phyloP scores from a whole-genome alignment of 2,329 filamentous ascomycete species.

The Epichloe gansuensis region DNA sequence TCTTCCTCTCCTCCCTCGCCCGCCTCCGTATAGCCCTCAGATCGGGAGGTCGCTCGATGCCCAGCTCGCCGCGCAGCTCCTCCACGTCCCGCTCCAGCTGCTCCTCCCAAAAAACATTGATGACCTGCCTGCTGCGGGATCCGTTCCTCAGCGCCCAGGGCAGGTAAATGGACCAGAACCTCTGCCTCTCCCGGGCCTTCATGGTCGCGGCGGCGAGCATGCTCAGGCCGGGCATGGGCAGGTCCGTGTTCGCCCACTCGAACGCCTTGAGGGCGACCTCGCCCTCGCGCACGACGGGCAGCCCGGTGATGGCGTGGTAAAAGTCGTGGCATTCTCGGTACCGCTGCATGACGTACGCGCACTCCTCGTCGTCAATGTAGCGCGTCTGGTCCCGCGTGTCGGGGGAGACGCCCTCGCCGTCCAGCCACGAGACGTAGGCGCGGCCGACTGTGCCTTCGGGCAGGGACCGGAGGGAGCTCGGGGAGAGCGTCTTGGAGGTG shows the following conservation, averaged over 20 bases:
- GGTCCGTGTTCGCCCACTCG: slow-evolving; percentile 84
- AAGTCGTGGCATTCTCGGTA: slow-evolving; percentile 98
- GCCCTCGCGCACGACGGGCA: slow-evolving; percentile 86
- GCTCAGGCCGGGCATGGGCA: slow-evolving; percentile 90
- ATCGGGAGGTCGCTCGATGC: slow-evolving; percentile 82
- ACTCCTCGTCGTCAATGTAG: slow-evolving; percentile 91
- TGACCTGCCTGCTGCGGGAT: slow-evolving; percentile 60
- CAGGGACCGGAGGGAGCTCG: slow-evolving; percentile 58
- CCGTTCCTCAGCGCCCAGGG: slow-evolving; percentile 90
- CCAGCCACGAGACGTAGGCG: slow-evolving; percentile 82
- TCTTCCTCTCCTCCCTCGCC: slow-evolving; percentile 56
- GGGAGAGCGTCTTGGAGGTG: slow-evolving; percentile 55
- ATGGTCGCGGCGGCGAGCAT: slow-evolving; percentile 76
- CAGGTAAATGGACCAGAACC: slow-evolving; percentile 64
- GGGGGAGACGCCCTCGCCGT: slow-evolving; percentile 87
- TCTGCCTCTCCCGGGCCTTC: slow-evolving; percentile 64
- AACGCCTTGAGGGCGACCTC: slow-evolving; percentile 97
- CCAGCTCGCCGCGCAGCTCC: slow-evolving; percentile 58
- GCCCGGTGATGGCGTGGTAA: slow-evolving; percentile 84
- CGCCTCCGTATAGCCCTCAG: slow-evolving; percentile 62
- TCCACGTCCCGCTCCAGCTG: slow-evolving; percentile 72
- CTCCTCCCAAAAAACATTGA: slow-evolving; percentile 98
- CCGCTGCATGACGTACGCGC: slow-evolving; percentile 95
- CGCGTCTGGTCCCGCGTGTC: slow-evolving; percentile 73
- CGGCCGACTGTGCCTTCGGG: slow-evolving; percentile 64